Conservation (phyloP, 768 basidiomycete genomes). For the Mycena alexandri region DNA sequence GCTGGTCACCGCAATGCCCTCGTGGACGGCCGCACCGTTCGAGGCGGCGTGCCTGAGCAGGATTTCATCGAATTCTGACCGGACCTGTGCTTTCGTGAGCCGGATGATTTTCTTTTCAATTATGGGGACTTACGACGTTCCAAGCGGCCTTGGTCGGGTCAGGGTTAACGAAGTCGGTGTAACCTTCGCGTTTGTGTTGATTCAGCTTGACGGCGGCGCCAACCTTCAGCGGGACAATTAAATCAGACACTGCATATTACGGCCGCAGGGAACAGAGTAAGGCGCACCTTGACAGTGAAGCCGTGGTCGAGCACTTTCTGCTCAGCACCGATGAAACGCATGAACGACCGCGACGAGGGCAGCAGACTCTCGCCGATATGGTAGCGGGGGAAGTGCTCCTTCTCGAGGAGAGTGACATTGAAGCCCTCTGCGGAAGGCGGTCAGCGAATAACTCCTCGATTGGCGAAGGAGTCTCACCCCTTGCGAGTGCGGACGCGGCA, state of each 20-base stretch:
- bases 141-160: constrained; percentile 65
- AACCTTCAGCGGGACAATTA: constrained; percentile 44
- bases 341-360: neutral
- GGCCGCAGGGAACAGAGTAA: too few species aligned
- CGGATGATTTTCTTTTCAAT: neutral
- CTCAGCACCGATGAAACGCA: neutral
- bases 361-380: constrained; percentile 2
- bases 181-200: constrained; percentile 53
- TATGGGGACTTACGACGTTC: constrained; percentile 64
- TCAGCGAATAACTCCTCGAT: too few species aligned
- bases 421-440: constrained; percentile 39
- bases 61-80: constrained; percentile 70
- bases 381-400: neutral
- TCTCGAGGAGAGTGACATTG: constrained; percentile 37
- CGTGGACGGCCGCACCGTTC: constrained; percentile 62
- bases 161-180: constrained; percentile 68
- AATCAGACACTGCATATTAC: constrained; percentile 4
- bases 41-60: constrained; percentile 66
- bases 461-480: too few species aligned
- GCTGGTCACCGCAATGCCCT: constrained; percentile 58
- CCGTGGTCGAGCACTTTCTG: constrained; percentile 44
- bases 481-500: constrained; percentile 34
- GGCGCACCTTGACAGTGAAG: constrained; percentile 50
- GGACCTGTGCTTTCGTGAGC: constrained; percentile 46
- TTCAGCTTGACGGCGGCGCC: constrained; percentile 58